Evolutionary conservation across 371 early-diverging fungal genomes (phyloP), one percentile per base, ranked within the genome.

Genomic region (Capillidium heterosporum): DNA sequence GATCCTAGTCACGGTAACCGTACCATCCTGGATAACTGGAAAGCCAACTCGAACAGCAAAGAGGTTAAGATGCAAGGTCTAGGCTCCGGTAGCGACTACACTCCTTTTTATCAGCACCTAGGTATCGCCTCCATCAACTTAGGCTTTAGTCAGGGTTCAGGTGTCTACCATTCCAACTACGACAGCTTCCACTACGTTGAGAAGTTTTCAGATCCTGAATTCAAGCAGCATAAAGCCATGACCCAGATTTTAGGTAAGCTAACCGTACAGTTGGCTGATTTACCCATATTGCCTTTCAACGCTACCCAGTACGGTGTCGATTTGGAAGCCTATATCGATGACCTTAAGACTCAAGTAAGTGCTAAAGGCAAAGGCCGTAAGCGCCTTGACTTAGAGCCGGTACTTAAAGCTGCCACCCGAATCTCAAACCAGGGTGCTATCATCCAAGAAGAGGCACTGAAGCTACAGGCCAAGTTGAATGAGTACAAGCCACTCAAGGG

Each of bases 11-110:
- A 24, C 0, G 15, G 13, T 15, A 53, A 53, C 21, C 35, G 53
- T 11, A 53, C 53, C 23, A 31, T 53, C 2, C 35, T 27, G 10
- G 53, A 35, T 24, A 53, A 31, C 26, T 53, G 53, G 53, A 21
- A 13, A 27, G 24, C 5, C 5, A 26, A 28, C 27, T 27, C 27
- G 11, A n/a, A n/a, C 7, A 24, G 27, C 13, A 5, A 44, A 44
- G 10, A 15, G 27, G 27, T 31, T 21, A 10, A n/a, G 19, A 13
- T 31, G 28, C 11, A 28, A 19, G 49, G 49, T 13, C 50, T 50
- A 32, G 50, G 50, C n/a, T 50, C 50, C 15, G 50, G 50, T 31
- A 21, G 23, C 26, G 50, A 50, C 50, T 50, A 24, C 24, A 50
- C 50, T 17, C 50, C 50, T 4, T 50, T 50, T 27, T 50, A 31